These are phyloP conservation scores for Eimeria necatrix DNA, from an alignment of 169 alveolate species.

Conservation along the genomic window DNA sequence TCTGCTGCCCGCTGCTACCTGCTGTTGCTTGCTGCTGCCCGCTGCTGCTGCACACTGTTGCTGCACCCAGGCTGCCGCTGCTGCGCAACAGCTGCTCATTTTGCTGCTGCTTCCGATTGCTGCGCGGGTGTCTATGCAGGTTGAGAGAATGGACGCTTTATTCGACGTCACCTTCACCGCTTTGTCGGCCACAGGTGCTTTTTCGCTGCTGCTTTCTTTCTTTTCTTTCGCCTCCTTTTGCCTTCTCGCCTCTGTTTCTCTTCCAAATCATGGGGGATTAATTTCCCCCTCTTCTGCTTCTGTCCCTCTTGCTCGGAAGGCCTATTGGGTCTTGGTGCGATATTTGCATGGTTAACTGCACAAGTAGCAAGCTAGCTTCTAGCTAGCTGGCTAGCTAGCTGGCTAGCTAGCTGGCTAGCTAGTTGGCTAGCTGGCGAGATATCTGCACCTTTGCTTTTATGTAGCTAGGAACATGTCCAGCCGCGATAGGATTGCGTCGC, in stretches of 20 bases:
- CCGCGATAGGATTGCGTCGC: too few species aligned
- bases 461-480: too few species aligned
- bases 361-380: too few species aligned
- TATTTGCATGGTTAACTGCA: too few species aligned
- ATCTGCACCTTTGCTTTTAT: too few species aligned
- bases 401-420: neutral
- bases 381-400: neutral
- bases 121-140: constrained; percentile 77
- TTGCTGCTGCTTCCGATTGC: neutral
- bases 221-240: neutral
- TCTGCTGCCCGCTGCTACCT: neutral
- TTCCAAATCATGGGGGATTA: neutral
- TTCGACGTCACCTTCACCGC: constrained; percentile 86
- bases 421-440: neutral
- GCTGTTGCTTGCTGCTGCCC: neutral
- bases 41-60: neutral
- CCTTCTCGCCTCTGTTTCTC: neutral
- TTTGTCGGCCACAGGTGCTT: constrained; percentile 80
- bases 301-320: too few species aligned
- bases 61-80: neutral
- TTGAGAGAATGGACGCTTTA: constrained; percentile 86
- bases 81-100: neutral
- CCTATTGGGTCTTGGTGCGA: too few species aligned
- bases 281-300: too few species aligned
- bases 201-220: neutral